These are phyloP conservation scores for Xylariales sp. DNA, from an alignment of 2,329 filamentous ascomycete species.

Conservation along the genomic window DNA sequence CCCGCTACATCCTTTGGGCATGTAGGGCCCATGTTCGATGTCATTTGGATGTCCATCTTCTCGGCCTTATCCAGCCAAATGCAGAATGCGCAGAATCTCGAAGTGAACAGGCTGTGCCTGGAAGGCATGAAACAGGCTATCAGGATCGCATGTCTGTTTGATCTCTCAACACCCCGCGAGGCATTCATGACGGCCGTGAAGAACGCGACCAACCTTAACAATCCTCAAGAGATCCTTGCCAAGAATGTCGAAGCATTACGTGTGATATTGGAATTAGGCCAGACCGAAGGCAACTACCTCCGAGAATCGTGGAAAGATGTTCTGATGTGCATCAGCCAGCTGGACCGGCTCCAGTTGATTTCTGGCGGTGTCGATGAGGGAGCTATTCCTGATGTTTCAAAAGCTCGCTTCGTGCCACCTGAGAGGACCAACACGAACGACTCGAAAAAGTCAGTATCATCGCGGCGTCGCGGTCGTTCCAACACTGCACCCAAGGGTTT, in stretches of 20 bases:
- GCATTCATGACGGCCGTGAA: slow-evolving; percentile 92
- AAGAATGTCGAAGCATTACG: slow-evolving; percentile 97
- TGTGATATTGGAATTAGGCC: slow-evolving; percentile 84
- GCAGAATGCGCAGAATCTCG: slow-evolving; percentile 88
- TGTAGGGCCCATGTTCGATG: slow-evolving; percentile 96
- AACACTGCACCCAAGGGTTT: slow-evolving; percentile 60
- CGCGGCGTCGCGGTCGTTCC: slow-evolving; percentile 47
- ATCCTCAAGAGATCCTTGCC: slow-evolving; percentile 87
- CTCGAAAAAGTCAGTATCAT: slow-evolving; percentile 65
- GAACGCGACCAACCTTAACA: slow-evolving; percentile 93
- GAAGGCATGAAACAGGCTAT: slow-evolving; percentile 95
- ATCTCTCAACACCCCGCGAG: slow-evolving; percentile 86
- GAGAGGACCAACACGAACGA: slow-evolving; percentile 49
- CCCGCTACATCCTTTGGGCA: slow-evolving; percentile 91
- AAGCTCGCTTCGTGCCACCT: slow-evolving; percentile 66
- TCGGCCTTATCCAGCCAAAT: slow-evolving; percentile 90
- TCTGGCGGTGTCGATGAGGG: slow-evolving; percentile 93
- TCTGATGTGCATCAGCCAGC: slow-evolving; percentile 89
- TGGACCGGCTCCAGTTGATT: slow-evolving; percentile 92
- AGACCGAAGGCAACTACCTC: slow-evolving; percentile 86
- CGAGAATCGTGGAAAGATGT: slow-evolving; percentile 94
- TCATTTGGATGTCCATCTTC: slow-evolving; percentile 99
- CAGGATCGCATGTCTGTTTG: slow-evolving; percentile 88
- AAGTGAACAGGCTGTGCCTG: slow-evolving; percentile 87
- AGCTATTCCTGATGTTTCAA: slow-evolving; percentile 85